Percentiles rank a stretch among this genome's conserved stretches.
phyloP scores from a whole-genome alignment of 257 asterid genomes.

The Solanum megistacrolobum region DNA sequence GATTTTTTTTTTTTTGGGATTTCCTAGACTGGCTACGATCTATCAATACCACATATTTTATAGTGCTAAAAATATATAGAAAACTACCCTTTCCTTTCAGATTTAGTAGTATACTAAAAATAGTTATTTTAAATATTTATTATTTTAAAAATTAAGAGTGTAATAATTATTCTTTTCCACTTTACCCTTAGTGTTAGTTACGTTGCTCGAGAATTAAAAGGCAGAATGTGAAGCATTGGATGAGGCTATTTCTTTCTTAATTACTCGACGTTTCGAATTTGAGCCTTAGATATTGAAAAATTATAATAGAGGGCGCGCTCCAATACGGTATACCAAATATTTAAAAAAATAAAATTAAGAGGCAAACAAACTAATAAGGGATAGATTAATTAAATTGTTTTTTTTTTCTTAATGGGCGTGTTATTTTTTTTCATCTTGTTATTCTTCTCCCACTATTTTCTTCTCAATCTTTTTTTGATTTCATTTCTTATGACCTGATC shows the following conservation, averaged over 20 bases:
- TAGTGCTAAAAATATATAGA: neutral
- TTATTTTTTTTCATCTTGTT: neutral
- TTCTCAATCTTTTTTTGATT: neutral
- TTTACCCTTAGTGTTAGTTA: neutral
- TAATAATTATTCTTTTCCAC: neutral
- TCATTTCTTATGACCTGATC: neutral
- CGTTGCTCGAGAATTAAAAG: neutral
- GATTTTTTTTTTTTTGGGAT: neutral
- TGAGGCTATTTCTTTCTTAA: no score
- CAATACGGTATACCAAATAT: no score
- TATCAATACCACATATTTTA: neutral
- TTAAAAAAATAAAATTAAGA: neutral
- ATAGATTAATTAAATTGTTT: neutral
- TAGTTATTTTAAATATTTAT: neutral
- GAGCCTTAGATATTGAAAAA: fast-evolving
- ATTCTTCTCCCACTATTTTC: neutral
- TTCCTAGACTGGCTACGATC: neutral
- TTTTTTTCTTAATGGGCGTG: neutral
- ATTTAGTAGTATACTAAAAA: neutral
- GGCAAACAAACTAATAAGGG: neutral
- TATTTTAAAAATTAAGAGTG: neutral
- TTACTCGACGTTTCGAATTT: fast-evolving
- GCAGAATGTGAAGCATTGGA: no score
- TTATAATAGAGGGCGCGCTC: no score
- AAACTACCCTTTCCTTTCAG: neutral